Evolutionary conservation across 2,329 filamentous ascomycete genomes (phyloP), one percentile per base, ranked within the genome.

Genomic region (Tolypocladium tundrense): DNA sequence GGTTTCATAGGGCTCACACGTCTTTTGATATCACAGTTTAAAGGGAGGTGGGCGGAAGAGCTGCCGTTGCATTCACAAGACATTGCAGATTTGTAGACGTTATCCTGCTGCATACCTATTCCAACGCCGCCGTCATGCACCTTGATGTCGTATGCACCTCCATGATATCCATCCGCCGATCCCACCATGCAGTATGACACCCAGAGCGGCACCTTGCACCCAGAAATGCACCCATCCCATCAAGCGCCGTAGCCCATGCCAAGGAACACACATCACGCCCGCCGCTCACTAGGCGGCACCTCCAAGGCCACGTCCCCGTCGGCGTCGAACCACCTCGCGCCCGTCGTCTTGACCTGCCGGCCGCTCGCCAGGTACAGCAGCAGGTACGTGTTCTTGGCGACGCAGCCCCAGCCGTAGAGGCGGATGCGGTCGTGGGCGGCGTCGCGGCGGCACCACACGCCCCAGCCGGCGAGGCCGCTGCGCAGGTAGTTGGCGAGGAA

Each of bases 381-480:
- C 4, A 94, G 72, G 69, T 91, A 96, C 40, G 90, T 78, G 65
- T 95, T 87, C 57, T 84, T 80, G 0, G 84, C 83, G 0, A 90
- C 75, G 61, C 87, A 81, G 0, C 88, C 91, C 86, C 89, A 96
- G 66, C 89, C 90, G 68, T 88, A 94, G 1, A 93, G 70, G 40
- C 84, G 80, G 2, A 95, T 70, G 63, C 74, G 79, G 4, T 64
- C 67, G 13, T 67, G 70, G 43, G 71, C 73, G 7, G 64, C 69
- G 31, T 65, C 64, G 53, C 83, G 73, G 16, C 68, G 70, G 62
- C 82, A 85, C 74, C 81, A 84, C 1, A 88, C 78, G 3, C 85
- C 85, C 87, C 88, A 91, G 3, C 88, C 88, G 0, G 82, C 80
- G 27, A 77, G 73, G 0, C 85, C 84, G 33, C 75, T 76, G 7